Evolutionary conservation across 1,139 yeast species (phyloP), one percentile per base, ranked within the genome.

Genomic region (Kodamaea alishanica): DNA sequence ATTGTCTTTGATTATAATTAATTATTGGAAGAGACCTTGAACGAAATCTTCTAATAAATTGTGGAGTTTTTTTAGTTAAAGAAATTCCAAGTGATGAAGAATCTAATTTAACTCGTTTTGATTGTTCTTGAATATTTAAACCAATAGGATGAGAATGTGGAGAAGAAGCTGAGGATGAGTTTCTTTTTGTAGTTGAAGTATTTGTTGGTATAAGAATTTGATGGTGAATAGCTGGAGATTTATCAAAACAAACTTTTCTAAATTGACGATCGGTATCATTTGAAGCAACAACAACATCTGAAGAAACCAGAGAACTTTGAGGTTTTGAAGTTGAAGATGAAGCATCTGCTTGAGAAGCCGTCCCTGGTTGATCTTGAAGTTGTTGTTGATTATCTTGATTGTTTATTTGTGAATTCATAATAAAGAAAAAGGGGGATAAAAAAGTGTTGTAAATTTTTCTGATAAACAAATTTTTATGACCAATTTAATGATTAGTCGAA

Each of bases 11-110:
- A 43, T 49, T 50, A 50, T 67, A 68, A 50, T 59, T 63, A 42
- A 71, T 70, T 42, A 71, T 70, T 35, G 76, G 76, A 40, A 71
- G 58, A 6, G 72, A 65, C 36, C 75, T 56, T 25, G 69, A 62
- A 36, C 76, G 56, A 52, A 67, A 71, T 37, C 70, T 58, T 38
- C 73, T 60, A 37, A 67, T 54, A 41, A 61, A 61, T 45, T 65
- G 65, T 8, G 72, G 73, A n/a, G 68, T 58, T 48, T 60, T 66
- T 26, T 49, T 42, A 28, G 43, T 40, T 26, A 41, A 34, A 20
- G 45, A 38, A 20, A 41, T 15, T 15, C 20, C 20, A 15, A 15
- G 20, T 15, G 20, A 15, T 15, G 20, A 34, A 2, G 62, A 58
- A 44, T 61, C 64, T 37, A 62, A 50, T 36, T 65, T 49, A 11